phyloP scores from a whole-genome alignment of 2,329 filamentous ascomycete genomes.

The Sporothrix pseudoabietina region DNA sequence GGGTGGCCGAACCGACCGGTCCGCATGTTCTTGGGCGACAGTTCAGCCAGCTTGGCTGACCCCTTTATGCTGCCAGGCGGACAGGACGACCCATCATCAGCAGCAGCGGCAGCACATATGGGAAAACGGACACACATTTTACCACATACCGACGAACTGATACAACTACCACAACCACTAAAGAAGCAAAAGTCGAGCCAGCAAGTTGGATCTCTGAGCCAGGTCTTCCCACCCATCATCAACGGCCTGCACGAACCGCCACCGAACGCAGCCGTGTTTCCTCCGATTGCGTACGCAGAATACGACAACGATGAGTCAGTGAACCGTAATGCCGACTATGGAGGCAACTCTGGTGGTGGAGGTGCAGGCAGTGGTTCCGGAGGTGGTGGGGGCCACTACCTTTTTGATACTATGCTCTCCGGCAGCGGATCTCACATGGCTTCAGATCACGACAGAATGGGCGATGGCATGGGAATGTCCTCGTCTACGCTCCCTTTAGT shows the following conservation, averaged over 20 bases:
- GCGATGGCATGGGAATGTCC: conserved; percentile 10
- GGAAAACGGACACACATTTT: conserved; percentile 33
- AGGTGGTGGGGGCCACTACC: conserved; percentile 18
- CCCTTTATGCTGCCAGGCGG: background rate
- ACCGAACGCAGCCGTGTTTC: conserved; percentile 62
- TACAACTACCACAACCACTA: conserved; percentile 64
- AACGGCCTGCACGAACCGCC: conserved; percentile 65
- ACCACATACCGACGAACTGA: conserved; percentile 60
- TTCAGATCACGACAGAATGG: conserved; percentile 37
- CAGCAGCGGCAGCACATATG: conserved; percentile 25
- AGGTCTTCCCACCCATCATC: conserved; percentile 64
- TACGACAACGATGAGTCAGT: conserved; percentile 54
- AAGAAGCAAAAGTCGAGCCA: conserved; percentile 65
- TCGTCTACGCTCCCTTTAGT: background rate
- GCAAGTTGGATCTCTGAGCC: conserved; percentile 43
- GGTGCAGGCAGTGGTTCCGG: background rate
- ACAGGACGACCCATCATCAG: conserved; percentile 44
- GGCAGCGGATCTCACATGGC: conserved; percentile 32
- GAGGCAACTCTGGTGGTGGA: conserved; percentile 35
- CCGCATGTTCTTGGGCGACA: conserved; percentile 29
- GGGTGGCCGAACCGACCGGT: conserved; percentile 28
- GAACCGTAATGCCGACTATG: conserved; percentile 49
- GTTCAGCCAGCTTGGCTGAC: conserved; percentile 4
- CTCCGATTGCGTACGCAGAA: conserved; percentile 61
- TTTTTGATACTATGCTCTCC: conserved; percentile 29